These are phyloP conservation scores for Globisporangium parvum DNA, from an alignment of 352 stramenopile species.

Conservation along the genomic window DNA sequence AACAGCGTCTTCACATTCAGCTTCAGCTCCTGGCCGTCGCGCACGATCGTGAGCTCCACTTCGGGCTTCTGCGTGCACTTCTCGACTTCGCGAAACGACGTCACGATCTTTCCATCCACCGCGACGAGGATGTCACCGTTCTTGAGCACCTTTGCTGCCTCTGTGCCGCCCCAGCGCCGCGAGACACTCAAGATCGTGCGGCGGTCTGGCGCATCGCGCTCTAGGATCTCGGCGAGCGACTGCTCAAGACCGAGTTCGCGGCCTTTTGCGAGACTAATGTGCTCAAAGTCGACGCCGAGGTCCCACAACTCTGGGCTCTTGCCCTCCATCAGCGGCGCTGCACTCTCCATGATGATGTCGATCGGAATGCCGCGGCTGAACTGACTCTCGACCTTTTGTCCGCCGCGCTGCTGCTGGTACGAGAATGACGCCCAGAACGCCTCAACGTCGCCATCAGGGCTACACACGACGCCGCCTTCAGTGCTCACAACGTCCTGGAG, in stretches of 20 bases:
- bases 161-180: slow-evolving; percentile 68
- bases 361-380: slow-evolving; percentile 86
- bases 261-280: slow-evolving; percentile 86
- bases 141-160: slow-evolving; percentile 56
- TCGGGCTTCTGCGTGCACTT: slow-evolving; percentile 70
- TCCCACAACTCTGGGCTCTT: slow-evolving; percentile 73
- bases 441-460: slow-evolving; percentile 55
- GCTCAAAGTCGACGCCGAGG: slow-evolving; percentile 81
- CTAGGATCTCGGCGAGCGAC: slow-evolving; percentile 65
- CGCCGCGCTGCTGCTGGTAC: slow-evolving; percentile 71
- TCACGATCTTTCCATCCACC: slow-evolving; percentile 78
- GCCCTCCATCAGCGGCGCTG: slow-evolving; percentile 59
- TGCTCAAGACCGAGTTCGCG: slow-evolving; percentile 83
- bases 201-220: slow-evolving; percentile 59
- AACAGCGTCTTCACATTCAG: slow-evolving; percentile 73
- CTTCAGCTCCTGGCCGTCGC: slow-evolving; percentile 63
- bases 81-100: slow-evolving; percentile 84
- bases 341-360: slow-evolving; percentile 86
- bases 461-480: slow-evolving; percentile 78
- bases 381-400: slow-evolving; percentile 77
- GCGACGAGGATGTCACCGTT: slow-evolving; percentile 86
- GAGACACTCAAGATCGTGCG: slow-evolving; percentile 78
- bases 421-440: slow-evolving; percentile 88
- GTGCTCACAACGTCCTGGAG: slow-evolving; percentile 79
- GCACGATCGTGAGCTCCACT: slow-evolving; percentile 82